Evolutionary conservation across 2,329 filamentous ascomycete genomes (phyloP).

Genomic region (Aphanocladium album): DNA sequence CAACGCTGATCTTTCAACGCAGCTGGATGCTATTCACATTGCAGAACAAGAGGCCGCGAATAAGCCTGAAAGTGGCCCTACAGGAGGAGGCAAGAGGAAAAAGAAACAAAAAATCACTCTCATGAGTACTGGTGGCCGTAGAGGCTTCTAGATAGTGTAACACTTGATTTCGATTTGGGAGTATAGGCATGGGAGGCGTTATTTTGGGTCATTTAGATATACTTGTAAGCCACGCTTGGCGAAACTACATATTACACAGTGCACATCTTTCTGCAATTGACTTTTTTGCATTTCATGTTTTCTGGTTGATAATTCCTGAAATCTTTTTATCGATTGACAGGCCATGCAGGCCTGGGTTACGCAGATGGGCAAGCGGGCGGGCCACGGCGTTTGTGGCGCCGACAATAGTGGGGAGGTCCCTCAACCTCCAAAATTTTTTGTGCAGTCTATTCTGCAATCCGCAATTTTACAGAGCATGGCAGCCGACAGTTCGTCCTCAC

Average conservation of each 20-base stretch:
- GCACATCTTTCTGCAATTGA: not conserved
- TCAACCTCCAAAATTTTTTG: conserved; percentile 7
- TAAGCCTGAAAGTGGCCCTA: conserved; percentile 11
- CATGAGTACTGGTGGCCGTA: conserved; percentile 61
- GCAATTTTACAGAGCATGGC: conserved; percentile 27
- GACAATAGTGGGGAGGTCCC: conserved; percentile 12
- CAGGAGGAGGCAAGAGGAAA: conserved; percentile 53
- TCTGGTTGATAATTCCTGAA: too few species aligned
- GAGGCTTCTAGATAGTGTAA: conserved; percentile 31
- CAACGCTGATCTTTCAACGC: conserved; percentile 53
- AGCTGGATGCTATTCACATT: conserved; percentile 51
- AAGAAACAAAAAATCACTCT: conserved; percentile 69
- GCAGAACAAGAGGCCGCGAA: conserved; percentile 25
- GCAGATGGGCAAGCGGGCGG: not conserved
- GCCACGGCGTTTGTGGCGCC: conserved; percentile 6
- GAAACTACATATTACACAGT: too few species aligned
- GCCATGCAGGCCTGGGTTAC: too few species aligned
- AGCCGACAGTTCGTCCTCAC: conserved; percentile 48
- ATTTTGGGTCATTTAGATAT: not conserved
- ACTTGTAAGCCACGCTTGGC: too few species aligned
- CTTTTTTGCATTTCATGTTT: not conserved
- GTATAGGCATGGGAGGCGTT: conserved; percentile 11
- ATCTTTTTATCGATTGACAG: too few species aligned
- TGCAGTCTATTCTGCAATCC: not conserved
- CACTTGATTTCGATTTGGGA: not conserved